A percentile compares a stretch with the other conserved stretches of the same genome.
Evolutionary conservation across 1,284 basidiomycete species (phyloP).

Genomic region (Melampsora americana): DNA sequence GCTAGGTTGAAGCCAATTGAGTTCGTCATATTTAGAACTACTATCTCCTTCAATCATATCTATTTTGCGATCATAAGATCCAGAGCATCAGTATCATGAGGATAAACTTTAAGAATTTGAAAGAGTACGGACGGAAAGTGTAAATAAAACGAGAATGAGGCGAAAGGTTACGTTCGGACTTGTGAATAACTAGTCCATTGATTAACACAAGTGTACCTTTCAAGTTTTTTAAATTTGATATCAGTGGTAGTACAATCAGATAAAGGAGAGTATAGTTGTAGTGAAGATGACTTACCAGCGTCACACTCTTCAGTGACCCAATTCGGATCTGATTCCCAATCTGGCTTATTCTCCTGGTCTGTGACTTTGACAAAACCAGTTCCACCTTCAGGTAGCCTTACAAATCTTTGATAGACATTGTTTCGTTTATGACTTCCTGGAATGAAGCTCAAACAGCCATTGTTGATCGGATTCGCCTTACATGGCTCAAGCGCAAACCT

Average conservation of each 20-base stretch:
- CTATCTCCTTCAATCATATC: constrained; percentile 3
- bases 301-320: neutral
- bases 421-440: constrained; percentile 47
- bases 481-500: constrained; percentile 5
- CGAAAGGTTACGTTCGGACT: constrained; percentile 72
- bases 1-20: constrained; percentile 4
- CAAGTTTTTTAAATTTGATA: neutral
- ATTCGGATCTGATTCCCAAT: neutral
- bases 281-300: neutral
- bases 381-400: constrained; percentile 3
- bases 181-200: constrained; percentile 75
- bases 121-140: constrained; percentile 56
- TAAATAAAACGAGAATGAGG: constrained; percentile 76
- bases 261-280: neutral
- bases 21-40: neutral
- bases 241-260: neutral
- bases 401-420: neutral
- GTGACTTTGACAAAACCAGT: neutral
- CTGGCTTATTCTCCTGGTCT: neutral
- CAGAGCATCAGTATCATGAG: neutral
- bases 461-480: constrained; percentile 26
- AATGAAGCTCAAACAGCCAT: constrained; percentile 50
- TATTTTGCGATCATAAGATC: neutral
- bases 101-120: neutral
- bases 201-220: constrained; percentile 1